These are phyloP conservation scores for Eucalyptus curtisii DNA, from an alignment of 345 rosid genomes.

Conservation along the genomic window DNA sequence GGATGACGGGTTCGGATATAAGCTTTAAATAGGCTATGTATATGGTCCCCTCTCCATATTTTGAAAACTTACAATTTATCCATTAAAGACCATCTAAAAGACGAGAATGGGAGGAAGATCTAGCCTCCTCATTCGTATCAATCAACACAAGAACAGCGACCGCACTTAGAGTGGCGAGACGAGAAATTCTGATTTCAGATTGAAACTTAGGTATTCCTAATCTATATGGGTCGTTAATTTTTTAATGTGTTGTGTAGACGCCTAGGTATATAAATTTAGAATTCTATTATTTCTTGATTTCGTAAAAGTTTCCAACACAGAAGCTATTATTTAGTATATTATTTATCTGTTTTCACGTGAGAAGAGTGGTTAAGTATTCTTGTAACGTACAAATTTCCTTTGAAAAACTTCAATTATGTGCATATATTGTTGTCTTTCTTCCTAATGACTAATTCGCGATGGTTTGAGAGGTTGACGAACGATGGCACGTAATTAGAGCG, in stretches of 20 bases:
- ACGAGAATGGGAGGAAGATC: not conserved
- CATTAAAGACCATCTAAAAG: not conserved
- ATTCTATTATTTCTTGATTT: not conserved
- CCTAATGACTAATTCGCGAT: not conserved
- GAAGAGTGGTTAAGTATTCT: not conserved
- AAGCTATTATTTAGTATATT: not conserved
- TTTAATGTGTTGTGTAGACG: not conserved
- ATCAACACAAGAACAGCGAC: not conserved
- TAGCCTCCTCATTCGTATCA: not conserved
- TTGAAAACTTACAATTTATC: not conserved
- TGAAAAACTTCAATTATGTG: not conserved
- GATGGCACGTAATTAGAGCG: not conserved
- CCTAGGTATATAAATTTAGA: not conserved
- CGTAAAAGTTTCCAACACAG: not conserved
- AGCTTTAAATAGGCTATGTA: not conserved
- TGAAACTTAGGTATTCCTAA: not conserved
- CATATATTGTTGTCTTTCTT: not conserved
- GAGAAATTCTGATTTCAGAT: not conserved
- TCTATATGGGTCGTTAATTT: not conserved
- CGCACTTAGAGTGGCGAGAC: not conserved
- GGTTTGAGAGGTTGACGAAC: not conserved
- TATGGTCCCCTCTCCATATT: not conserved
- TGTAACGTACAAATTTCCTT: accelerated
- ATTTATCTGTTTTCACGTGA: not conserved
- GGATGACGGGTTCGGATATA: not conserved